phyloP scores from a whole-genome alignment of 2,329 filamentous ascomycete species.

The Periconia sp. region DNA sequence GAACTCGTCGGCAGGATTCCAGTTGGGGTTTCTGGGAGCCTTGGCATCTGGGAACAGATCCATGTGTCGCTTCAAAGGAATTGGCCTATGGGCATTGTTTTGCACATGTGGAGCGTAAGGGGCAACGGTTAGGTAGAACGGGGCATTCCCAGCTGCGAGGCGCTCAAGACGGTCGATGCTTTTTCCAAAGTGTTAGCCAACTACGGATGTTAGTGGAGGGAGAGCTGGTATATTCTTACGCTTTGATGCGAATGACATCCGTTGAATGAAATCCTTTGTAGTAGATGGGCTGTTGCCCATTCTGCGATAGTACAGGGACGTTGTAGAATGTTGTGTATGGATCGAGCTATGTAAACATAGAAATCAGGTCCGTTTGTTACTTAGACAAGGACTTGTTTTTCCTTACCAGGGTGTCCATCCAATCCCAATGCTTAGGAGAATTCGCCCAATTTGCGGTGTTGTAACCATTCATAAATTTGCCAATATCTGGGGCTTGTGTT shows the following conservation, averaged over 20 bases:
- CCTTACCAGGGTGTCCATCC: not conserved
- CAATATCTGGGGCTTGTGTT: not conserved
- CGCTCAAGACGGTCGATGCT: not conserved
- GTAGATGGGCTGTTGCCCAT: not conserved
- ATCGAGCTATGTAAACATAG: too few species aligned
- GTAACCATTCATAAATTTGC: not conserved
- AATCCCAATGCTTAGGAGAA: not conserved
- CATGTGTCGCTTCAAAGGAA: not conserved
- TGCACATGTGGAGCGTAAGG: not conserved
- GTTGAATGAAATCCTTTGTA: not conserved
- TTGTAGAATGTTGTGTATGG: not conserved
- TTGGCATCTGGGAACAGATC: not conserved
- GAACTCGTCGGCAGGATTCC: not conserved
- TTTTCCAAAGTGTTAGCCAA: too few species aligned
- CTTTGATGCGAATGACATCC: not conserved
- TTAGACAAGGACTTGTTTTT: too few species aligned
- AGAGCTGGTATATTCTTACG: not conserved
- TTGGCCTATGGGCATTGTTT: not conserved
- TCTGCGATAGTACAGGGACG: not conserved
- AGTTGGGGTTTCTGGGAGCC: not conserved
- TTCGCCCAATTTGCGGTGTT: not conserved
- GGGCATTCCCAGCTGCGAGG: not conserved
- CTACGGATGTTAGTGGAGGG: too few species aligned
- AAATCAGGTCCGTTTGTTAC: too few species aligned
- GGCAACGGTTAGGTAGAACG: not conserved